Percentiles rank a stretch among this genome's conserved stretches.
These are phyloP conservation scores for Elasticomyces elasticus DNA, from an alignment of 495 filamentous ascomycete genomes.

Conservation along the genomic window DNA sequence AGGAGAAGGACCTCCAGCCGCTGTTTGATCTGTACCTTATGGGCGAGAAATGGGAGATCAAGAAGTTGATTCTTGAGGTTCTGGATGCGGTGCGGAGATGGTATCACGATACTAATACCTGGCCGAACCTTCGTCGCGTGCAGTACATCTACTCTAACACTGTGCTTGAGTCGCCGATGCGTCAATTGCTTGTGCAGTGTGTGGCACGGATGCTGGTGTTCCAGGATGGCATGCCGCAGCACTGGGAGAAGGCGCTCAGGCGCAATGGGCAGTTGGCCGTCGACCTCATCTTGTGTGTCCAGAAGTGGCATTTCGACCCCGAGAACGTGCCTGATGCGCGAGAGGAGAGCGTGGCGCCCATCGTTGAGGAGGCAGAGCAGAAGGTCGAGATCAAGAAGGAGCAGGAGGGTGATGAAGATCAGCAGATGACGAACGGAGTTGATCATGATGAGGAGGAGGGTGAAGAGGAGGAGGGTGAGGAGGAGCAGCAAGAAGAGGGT, in stretches of 20 bases:
- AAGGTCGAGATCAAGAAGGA: conserved; percentile 26
- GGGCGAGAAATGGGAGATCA: conserved; percentile 34
- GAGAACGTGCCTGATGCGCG: conserved; percentile 37
- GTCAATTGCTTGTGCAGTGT: conserved; percentile 37
- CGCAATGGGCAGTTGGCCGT: conserved; percentile 42
- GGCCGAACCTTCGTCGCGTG: conserved; percentile 40
- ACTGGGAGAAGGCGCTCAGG: conserved; percentile 42
- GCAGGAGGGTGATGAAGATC: conserved; percentile 13
- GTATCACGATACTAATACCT: conserved; percentile 37
- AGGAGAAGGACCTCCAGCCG: conserved; percentile 35
- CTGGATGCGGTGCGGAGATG: conserved; percentile 35
- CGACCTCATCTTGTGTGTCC: conserved; percentile 39
- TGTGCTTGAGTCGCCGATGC: conserved; percentile 36
- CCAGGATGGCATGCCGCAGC: conserved; percentile 32
- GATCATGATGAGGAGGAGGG: conserved; percentile 2
- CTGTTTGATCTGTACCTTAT: conserved; percentile 42
- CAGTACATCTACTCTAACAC: conserved; percentile 44
- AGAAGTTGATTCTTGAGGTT: conserved; percentile 30
- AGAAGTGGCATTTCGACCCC: conserved; percentile 38
- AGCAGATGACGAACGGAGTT: conserved; percentile 6
- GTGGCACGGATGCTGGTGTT: conserved; percentile 36
- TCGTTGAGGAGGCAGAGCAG: conserved; percentile 25
- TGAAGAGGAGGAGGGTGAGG: conserved; percentile 15
- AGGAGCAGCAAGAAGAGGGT: conserved; percentile 1
- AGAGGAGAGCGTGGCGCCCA: conserved; percentile 29